Evolutionary conservation across 306 rosid species (phyloP).

Genomic region (Casuarina glauca): DNA sequence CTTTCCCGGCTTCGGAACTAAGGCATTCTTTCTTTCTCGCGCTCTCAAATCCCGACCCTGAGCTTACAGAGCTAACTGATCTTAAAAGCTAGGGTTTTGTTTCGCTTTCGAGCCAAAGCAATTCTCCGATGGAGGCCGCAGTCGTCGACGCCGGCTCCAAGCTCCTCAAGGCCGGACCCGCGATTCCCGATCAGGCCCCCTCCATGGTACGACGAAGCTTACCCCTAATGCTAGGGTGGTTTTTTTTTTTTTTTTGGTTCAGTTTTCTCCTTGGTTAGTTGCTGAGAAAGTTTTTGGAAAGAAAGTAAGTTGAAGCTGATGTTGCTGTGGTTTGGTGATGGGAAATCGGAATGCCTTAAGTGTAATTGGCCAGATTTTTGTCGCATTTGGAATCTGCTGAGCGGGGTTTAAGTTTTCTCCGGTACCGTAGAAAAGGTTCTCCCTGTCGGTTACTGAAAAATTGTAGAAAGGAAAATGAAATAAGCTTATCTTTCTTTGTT

Average conservation of each 20-base stretch:
- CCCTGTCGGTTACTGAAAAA: too few relatives aligned
- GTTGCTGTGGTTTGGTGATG: neutral
- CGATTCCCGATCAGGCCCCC: conserved; percentile 95
- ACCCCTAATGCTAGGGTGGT: too few relatives aligned
- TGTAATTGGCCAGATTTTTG: too few relatives aligned
- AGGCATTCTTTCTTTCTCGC: neutral
- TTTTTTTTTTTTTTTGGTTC: too few relatives aligned
- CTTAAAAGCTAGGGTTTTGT: conserved; percentile 45
- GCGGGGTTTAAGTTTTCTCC: too few relatives aligned
- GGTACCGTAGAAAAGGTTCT: too few relatives aligned
- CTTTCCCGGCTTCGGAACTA: neutral
- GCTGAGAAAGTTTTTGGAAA: neutral
- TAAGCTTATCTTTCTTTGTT: too few relatives aligned
- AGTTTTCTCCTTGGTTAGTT: conserved; percentile 4
- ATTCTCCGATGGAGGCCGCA: conserved; percentile 68
- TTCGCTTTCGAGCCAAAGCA: conserved; percentile 15
- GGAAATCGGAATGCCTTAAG: too few relatives aligned
- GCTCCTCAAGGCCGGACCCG: conserved; percentile 93
- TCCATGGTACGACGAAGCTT: conserved; percentile 51
- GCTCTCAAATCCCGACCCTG: neutral
- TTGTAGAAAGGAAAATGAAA: too few relatives aligned
- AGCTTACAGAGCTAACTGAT: neutral
- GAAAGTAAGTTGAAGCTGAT: neutral
- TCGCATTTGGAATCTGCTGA: neutral
- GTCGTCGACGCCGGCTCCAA: conserved; percentile 86